These are phyloP conservation scores for Pseudonectria buxi DNA, from an alignment of 2,329 filamentous ascomycete genomes.

Conservation along the genomic window DNA sequence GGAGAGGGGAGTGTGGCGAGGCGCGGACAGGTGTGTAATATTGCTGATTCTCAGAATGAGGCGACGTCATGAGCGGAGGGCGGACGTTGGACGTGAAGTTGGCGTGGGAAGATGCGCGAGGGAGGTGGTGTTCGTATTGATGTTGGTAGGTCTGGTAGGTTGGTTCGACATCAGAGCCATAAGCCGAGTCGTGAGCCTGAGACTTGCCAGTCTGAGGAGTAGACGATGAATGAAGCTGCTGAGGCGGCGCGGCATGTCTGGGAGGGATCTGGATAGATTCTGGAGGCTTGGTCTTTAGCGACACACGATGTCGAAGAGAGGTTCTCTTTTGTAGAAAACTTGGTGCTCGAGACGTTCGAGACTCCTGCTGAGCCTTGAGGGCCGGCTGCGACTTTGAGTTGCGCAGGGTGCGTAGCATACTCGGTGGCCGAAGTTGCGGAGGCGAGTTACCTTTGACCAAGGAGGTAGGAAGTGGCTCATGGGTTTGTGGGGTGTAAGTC, in stretches of 20 bases:
- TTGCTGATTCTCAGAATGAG: constrained; percentile 36
- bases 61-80: constrained; percentile 24
- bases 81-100: constrained; percentile 19
- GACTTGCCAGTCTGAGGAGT: constrained; percentile 25
- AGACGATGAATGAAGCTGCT: constrained; percentile 23
- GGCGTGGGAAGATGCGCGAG: constrained; percentile 29
- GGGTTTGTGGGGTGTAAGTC: constrained; percentile 49
- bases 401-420: constrained; percentile 1
- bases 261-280: constrained; percentile 49
- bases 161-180: constrained; percentile 40
- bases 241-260: constrained; percentile 15
- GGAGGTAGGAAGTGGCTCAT: constrained; percentile 42
- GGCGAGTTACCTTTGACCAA: constrained; percentile 24
- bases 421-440: constrained; percentile 1
- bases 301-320: constrained; percentile 48
- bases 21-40: constrained; percentile 57
- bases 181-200: constrained; percentile 38
- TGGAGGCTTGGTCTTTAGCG: constrained; percentile 45
- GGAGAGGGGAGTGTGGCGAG: constrained; percentile 56
- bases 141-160: constrained; percentile 18
- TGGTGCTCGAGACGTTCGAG: constrained; percentile 6
- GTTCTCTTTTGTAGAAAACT: constrained; percentile 30
- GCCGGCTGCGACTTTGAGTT: constrained; percentile 12
- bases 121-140: constrained; percentile 19
- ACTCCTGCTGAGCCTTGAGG: constrained; percentile 10